Percentiles rank a stretch among this genome's conserved stretches.
Conservation (phyloP, 257 asterid genomes). For the Solanum verrucosum region DNA sequence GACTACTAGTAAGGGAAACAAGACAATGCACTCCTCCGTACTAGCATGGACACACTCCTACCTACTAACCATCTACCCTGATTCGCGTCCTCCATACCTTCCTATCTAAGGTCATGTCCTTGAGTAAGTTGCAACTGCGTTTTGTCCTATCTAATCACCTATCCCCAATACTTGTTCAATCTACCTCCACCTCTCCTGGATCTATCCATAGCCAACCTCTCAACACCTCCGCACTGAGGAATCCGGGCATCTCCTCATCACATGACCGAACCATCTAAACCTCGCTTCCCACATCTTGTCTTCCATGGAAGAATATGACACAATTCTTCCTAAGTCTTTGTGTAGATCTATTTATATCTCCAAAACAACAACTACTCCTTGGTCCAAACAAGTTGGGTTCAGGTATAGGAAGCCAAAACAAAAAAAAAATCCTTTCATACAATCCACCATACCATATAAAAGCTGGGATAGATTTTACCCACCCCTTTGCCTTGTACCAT, state of each 20-base stretch:
- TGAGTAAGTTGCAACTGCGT: neutral
- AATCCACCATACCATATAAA: neutral
- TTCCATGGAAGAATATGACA: neutral
- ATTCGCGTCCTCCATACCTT: neutral
- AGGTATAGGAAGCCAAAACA: neutral
- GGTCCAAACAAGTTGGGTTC: neutral
- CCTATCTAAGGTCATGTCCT: neutral
- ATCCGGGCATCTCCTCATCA: neutral
- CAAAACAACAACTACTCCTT: neutral
- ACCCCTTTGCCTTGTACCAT: neutral
- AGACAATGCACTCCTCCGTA: neutral
- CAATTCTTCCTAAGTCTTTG: neutral
- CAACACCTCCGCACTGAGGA: neutral
- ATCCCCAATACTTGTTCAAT: neutral
- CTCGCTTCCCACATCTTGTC: neutral
- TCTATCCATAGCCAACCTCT: neutral
- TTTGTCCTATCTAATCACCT: neutral
- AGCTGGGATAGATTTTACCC: neutral
- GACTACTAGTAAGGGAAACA: neutral
- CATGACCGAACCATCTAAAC: neutral
- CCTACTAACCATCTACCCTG: neutral
- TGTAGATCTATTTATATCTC: neutral
- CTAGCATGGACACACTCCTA: neutral
- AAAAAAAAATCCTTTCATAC: neutral
- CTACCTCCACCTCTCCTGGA: neutral